phyloP scores from a whole-genome alignment of 1,139 yeast species.

The Pichia sp. region DNA sequence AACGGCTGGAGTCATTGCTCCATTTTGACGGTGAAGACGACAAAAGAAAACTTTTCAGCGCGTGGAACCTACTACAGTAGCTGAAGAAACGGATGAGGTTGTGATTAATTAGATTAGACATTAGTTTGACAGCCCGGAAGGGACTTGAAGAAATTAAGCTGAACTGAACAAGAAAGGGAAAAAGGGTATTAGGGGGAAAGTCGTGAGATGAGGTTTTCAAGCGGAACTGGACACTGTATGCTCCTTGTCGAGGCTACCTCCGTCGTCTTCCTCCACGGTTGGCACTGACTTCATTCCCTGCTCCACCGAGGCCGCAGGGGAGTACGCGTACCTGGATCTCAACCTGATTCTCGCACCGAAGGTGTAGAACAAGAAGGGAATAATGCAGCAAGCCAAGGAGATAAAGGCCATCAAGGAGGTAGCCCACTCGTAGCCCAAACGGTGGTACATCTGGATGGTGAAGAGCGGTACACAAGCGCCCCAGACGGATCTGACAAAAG shows the following conservation, averaged over 20 bases:
- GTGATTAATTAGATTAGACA: too few species aligned
- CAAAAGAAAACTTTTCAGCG: too few species aligned
- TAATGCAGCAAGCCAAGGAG: slow-evolving; percentile 56
- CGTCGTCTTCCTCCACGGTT: neutral
- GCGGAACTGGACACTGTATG: neutral
- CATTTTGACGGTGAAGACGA: too few species aligned
- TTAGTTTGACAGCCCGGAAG: too few species aligned
- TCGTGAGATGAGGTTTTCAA: neutral
- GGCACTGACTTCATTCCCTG: neutral
- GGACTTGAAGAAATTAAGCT: too few species aligned
- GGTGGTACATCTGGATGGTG: slow-evolving; percentile 75
- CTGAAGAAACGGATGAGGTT: too few species aligned
- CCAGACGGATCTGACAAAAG: slow-evolving; percentile 63
- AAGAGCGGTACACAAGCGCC: slow-evolving; percentile 73
- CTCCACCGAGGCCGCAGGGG: slow-evolving; percentile 33
- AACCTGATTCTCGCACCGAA: slow-evolving; percentile 53
- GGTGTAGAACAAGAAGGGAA: slow-evolving; percentile 52
- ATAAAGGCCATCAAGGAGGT: slow-evolving; percentile 60
- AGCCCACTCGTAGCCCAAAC: slow-evolving; percentile 71
- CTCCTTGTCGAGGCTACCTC: neutral
- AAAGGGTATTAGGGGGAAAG: too few species aligned
- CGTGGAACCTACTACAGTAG: too few species aligned
- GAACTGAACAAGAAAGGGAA: too few species aligned
- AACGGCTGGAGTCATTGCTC: neutral
- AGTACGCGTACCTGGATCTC: slow-evolving; percentile 61